Conservation (phyloP, 306 rosid genomes). For the Hippophae rhamnoides region DNA sequence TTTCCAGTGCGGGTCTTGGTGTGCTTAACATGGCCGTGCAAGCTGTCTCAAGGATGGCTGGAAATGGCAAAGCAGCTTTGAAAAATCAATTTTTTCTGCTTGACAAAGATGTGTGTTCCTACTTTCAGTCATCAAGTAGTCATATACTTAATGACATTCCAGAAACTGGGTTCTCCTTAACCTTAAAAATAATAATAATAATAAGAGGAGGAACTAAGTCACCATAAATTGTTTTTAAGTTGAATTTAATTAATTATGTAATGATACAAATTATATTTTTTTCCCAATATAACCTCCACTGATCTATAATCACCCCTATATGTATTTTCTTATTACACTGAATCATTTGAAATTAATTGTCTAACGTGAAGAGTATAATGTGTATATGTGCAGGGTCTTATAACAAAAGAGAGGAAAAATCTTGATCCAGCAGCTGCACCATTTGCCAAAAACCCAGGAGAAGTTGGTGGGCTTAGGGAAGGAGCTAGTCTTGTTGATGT, state of each 20-base stretch:
- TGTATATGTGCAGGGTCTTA: slow-evolving; percentile 62
- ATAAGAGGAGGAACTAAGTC: too few species aligned
- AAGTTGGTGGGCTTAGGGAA: slow-evolving; percentile 71
- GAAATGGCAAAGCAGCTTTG: slow-evolving; percentile 47
- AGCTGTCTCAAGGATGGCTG: slow-evolving; percentile 71
- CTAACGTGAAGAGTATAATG: not conserved
- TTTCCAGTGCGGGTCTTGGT: slow-evolving; percentile 95
- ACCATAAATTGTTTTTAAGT: too few species aligned
- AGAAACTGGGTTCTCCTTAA: too few species aligned
- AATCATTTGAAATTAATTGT: too few species aligned
- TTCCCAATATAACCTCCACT: too few species aligned
- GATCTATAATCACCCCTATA: too few species aligned
- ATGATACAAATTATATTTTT: too few species aligned
- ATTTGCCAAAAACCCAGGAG: slow-evolving; percentile 70
- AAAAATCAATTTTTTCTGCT: slow-evolving; percentile 64
- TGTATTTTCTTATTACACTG: too few species aligned
- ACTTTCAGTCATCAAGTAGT: slow-evolving; percentile 3
- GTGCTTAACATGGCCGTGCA: slow-evolving; percentile 76
- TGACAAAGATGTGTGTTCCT: slow-evolving; percentile 74
- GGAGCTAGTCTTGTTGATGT: slow-evolving; percentile 87
- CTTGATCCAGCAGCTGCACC: slow-evolving; percentile 85
- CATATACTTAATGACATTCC: not conserved
- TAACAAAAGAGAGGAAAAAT: slow-evolving; percentile 69
- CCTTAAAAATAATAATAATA: too few species aligned
- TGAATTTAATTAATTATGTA: too few species aligned